Evolutionary conservation across 2,329 filamentous ascomycete species (phyloP).

Genomic region (Remersonia thermophila): DNA sequence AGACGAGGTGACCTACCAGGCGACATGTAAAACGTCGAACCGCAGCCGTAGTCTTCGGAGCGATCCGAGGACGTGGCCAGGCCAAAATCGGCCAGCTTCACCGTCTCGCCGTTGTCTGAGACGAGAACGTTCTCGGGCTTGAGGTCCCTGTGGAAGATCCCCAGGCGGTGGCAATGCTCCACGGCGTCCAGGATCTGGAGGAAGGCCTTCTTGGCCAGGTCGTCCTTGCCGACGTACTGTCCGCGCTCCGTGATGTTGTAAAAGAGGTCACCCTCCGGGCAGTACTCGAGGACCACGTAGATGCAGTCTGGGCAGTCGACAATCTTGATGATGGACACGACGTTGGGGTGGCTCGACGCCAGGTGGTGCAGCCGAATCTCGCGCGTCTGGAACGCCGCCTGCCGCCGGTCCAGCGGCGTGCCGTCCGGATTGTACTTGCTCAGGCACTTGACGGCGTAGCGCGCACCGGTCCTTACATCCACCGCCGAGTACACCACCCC

Average conservation of each 20-base stretch:
- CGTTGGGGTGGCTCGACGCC: constrained; percentile 81
- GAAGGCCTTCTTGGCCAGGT: constrained; percentile 74
- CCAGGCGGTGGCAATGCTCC: constrained; percentile 81
- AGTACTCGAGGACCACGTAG: constrained; percentile 93
- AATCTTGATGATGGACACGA: constrained; percentile 88
- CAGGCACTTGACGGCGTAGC: constrained; percentile 92
- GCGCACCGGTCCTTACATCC: constrained; percentile 67
- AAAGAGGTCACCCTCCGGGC: constrained; percentile 92
- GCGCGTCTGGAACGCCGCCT: constrained; percentile 79
- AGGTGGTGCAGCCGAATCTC: constrained; percentile 87
- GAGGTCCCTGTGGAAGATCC: constrained; percentile 93
- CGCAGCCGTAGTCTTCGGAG: constrained; percentile 92
- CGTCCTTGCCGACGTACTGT: constrained; percentile 86
- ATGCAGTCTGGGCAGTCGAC: constrained; percentile 86
- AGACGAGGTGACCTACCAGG: constrained; percentile 56
- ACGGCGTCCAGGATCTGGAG: constrained; percentile 95
- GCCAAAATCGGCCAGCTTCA: constrained; percentile 96
- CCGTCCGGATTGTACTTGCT: constrained; percentile 73
- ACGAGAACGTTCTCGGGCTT: constrained; percentile 98
- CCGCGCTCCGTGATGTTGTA: constrained; percentile 93
- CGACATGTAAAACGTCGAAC: constrained; percentile 98
- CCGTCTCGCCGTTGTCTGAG: constrained; percentile 72
- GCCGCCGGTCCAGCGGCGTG: constrained; percentile 64
- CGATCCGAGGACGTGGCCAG: constrained; percentile 73
- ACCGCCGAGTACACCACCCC: constrained; percentile 88